These are phyloP conservation scores for Talaromyces sp. DNA, from an alignment of 2,329 filamentous ascomycete genomes.

Conservation along the genomic window DNA sequence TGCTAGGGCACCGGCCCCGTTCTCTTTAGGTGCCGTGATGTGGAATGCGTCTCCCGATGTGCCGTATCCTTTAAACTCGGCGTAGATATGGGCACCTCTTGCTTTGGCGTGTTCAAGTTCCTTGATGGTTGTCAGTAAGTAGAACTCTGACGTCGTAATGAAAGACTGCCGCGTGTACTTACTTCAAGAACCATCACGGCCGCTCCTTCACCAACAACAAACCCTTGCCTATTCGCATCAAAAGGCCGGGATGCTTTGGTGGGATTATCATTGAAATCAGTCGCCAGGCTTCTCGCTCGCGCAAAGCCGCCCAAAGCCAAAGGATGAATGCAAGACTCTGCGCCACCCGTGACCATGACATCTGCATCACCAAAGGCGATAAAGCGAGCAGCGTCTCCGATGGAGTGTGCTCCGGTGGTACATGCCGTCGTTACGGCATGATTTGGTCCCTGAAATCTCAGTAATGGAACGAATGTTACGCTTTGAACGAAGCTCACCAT, in stretches of 20 bases:
- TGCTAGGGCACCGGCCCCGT: conserved; percentile 75
- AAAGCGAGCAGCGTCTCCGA: conserved; percentile 90
- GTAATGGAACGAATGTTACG: neutral
- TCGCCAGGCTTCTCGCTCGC: conserved; percentile 79
- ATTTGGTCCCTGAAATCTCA: conserved; percentile 68
- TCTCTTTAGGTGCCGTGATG: conserved; percentile 82
- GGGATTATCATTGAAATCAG: conserved; percentile 72
- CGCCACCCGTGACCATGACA: conserved; percentile 93
- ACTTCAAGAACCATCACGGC: conserved; percentile 81
- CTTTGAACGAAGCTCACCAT: conserved; percentile 41
- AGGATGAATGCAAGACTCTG: conserved; percentile 94
- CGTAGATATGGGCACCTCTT: conserved; percentile 78
- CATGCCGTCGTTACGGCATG: conserved; percentile 92
- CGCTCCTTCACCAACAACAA: conserved; percentile 90
- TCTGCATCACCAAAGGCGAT: conserved; percentile 88
- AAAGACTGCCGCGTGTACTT: conserved; percentile 8
- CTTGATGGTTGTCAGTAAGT: conserved; percentile 30
- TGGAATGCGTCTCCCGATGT: conserved; percentile 88
- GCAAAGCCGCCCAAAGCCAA: conserved; percentile 90
- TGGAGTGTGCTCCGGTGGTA: conserved; percentile 90
- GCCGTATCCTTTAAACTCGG: conserved; percentile 84
- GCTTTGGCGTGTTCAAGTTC: conserved; percentile 82
- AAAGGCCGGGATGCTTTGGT: conserved; percentile 77
- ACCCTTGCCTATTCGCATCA: conserved; percentile 73
- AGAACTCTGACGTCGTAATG: neutral